Evolutionary conservation across 257 asterid species (phyloP).

Genomic region (Fraxinus quadrangulata): DNA sequence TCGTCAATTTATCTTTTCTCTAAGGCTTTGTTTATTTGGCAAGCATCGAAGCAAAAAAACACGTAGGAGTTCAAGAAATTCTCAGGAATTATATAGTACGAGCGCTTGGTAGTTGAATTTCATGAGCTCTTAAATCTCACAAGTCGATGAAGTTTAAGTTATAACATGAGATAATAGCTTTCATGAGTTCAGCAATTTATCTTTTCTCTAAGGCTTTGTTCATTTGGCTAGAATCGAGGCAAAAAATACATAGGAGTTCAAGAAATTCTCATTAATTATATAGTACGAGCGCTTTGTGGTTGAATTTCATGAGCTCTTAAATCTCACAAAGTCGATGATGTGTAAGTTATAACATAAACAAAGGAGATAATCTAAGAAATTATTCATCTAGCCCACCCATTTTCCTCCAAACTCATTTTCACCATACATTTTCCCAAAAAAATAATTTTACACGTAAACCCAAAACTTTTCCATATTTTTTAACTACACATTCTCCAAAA

Average conservation of each 20-base stretch:
- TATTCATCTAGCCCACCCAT: no score
- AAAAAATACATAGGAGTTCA: background rate
- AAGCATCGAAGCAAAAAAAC: background rate
- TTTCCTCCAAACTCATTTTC: no score
- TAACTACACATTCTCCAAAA: no score
- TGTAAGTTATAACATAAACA: background rate
- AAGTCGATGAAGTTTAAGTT: background rate
- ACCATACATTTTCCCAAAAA: no score
- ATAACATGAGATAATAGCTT: constrained; percentile 15
- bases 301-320: background rate
- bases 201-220: background rate
- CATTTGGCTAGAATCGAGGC: background rate
- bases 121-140: background rate
- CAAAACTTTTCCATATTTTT: no score
- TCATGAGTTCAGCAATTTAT: background rate
- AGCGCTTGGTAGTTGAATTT: background rate
- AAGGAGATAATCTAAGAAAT: background rate
- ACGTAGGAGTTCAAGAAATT: background rate
- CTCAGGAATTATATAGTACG: background rate
- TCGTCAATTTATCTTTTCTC: background rate
- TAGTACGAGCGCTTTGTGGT: background rate
- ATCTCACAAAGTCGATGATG: background rate
- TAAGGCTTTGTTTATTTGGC: background rate
- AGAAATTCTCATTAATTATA: background rate
- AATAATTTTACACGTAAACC: no score